Percentiles rank a stretch among this genome's conserved stretches.
phyloP scores from a whole-genome alignment of 2,329 filamentous ascomycete species.

The Clarireedia hainanense region DNA sequence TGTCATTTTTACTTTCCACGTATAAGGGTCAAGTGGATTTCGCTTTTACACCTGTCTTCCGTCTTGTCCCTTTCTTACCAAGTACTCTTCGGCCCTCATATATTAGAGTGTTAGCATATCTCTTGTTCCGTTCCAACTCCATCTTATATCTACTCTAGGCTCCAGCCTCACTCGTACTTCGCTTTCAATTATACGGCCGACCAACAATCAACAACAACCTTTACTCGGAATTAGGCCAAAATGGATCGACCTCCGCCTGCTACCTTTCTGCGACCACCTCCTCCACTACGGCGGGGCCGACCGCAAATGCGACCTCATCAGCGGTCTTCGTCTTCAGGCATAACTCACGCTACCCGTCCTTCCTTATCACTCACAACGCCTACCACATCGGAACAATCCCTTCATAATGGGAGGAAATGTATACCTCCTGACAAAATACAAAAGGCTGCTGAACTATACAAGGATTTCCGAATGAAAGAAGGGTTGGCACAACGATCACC shows the following conservation, averaged over 20 bases:
- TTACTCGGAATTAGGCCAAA: background rate
- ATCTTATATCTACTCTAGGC: background rate
- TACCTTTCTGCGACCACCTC: background rate
- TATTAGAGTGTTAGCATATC: background rate
- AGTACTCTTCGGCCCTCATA: background rate
- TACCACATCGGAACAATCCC: background rate
- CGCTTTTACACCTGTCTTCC: no score
- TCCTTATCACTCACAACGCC: conserved; percentile 10
- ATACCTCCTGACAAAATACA: conserved; percentile 19
- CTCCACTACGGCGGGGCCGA: background rate
- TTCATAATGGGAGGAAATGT: conserved; percentile 4
- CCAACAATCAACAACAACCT: background rate
- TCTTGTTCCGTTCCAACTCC: background rate
- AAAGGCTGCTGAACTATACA: conserved; percentile 20
- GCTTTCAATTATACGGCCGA: background rate
- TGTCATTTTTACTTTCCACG: no score
- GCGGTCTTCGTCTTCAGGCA: background rate
- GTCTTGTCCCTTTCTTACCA: background rate
- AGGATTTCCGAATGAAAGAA: conserved; percentile 16
- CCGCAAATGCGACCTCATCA: background rate
- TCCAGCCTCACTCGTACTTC: background rate
- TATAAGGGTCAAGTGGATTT: no score
- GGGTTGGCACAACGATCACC: conserved; percentile 15
- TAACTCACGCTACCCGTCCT: background rate
- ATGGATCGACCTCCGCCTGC: background rate